Conservation (phyloP, 495 filamentous ascomycete genomes). For the Talaromyces stipitatus region DNA sequence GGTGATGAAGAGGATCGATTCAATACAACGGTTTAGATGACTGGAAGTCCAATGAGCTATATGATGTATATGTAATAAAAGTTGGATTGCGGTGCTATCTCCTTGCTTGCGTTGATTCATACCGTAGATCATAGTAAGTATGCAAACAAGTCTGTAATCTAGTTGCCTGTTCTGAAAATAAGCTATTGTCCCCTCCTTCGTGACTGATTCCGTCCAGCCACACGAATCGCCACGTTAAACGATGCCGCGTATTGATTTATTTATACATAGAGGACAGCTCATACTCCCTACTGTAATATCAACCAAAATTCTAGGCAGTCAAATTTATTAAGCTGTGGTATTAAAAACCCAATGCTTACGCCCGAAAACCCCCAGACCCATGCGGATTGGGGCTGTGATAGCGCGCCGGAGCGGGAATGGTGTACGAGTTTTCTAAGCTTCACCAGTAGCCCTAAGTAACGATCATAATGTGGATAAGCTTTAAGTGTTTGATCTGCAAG, state of each 20-base stretch:
- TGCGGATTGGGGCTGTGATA: background rate
- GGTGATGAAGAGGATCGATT: slow-evolving; percentile 36
- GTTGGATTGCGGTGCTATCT: background rate
- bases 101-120: background rate
- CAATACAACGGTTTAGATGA: slow-evolving; percentile 29
- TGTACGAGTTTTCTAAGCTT: background rate
- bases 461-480: too few relatives aligned
- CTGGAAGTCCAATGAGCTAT: background rate
- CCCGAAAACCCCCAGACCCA: background rate
- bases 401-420: background rate
- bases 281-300: too few relatives aligned
- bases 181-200: background rate
- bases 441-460: background rate
- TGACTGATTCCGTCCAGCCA: background rate
- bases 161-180: background rate
- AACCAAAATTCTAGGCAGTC: too few relatives aligned
- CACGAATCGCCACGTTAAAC: background rate
- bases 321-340: too few relatives aligned
- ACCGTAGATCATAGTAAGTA: too few relatives aligned
- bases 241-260: too few relatives aligned
- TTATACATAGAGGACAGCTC: too few relatives aligned
- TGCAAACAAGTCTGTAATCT: background rate
- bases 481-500: too few relatives aligned
- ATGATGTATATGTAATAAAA: background rate
- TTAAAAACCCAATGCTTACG: too few relatives aligned